These are phyloP conservation scores for Kluyveromyces sp. DNA, from an alignment of 1,139 yeast species.

Conservation along the genomic window DNA sequence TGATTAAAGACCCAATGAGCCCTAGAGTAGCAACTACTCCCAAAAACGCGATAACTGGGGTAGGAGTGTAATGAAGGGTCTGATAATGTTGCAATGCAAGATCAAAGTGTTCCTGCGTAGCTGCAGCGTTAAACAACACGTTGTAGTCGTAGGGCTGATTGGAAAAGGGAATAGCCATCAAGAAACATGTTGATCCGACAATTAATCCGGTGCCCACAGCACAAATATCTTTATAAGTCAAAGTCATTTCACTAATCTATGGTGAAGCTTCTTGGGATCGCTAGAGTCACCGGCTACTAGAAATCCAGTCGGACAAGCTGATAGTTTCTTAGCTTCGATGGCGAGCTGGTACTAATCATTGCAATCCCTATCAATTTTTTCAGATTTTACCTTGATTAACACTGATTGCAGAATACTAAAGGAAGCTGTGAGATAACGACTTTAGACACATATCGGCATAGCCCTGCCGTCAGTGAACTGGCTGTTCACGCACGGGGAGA, in stretches of 20 bases:
- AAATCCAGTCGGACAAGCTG: too few species aligned
- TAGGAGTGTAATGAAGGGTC: constrained; percentile 46
- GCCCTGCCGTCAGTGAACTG: too few species aligned
- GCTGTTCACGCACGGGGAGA: too few species aligned
- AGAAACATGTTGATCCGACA: constrained; percentile 51
- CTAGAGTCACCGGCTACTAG: too few species aligned
- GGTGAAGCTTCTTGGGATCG: too few species aligned
- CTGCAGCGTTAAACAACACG: constrained; percentile 59
- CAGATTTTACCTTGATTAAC: too few species aligned
- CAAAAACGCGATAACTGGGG: constrained; percentile 53
- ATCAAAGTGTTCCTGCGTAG: constrained; percentile 48
- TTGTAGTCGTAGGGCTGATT: constrained; percentile 77
- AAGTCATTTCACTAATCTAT: neutral
- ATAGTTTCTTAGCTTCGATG: too few species aligned
- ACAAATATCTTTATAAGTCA: constrained; percentile 17
- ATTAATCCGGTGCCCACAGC: constrained; percentile 28
- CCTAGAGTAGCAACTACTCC: constrained; percentile 44
- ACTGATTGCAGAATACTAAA: too few species aligned
- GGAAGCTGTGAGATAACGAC: too few species aligned
- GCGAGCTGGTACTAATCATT: too few species aligned
- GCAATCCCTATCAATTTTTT: too few species aligned
- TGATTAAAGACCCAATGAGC: constrained; percentile 63
- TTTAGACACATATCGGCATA: too few species aligned
- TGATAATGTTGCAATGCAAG: constrained; percentile 67
- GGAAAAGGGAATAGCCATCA: constrained; percentile 70